A percentile compares a stretch with the other conserved stretches of the same genome.
phyloP scores from a whole-genome alignment of 1,139 yeast species.

The Sugiyamaella castrensis region DNA sequence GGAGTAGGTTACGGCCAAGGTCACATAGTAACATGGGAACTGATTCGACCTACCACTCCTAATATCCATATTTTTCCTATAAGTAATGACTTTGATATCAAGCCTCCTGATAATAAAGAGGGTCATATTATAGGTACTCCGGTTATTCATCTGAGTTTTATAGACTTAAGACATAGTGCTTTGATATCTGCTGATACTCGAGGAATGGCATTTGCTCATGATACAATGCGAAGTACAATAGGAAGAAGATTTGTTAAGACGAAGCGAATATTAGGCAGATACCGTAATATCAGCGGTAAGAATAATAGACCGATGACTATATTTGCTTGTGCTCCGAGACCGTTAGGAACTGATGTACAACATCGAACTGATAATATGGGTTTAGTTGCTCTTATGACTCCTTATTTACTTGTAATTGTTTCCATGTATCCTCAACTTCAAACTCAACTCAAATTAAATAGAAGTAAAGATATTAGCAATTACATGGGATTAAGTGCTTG shows the following conservation, averaged over 20 bases:
- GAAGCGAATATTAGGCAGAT: constrained; percentile 52
- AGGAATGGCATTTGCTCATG: constrained; percentile 61
- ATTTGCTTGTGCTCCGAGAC: constrained; percentile 47
- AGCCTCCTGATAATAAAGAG: constrained; percentile 34
- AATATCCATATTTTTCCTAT: constrained; percentile 40
- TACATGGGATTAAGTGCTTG: constrained; percentile 46
- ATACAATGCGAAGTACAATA: constrained; percentile 53
- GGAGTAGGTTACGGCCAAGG: constrained; percentile 50
- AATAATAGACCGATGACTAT: constrained; percentile 35
- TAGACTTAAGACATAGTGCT: constrained; percentile 56
- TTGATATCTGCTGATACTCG: constrained; percentile 56
- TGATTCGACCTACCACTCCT: constrained; percentile 35
- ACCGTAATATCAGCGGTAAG: constrained; percentile 26
- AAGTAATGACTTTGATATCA: constrained; percentile 22
- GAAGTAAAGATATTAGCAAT: constrained; percentile 42
- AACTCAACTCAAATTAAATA: constrained; percentile 54
- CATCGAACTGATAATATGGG: constrained; percentile 52
- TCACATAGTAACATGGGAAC: constrained; percentile 47
- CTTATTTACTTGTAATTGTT: constrained; percentile 49
- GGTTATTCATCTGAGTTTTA: constrained; percentile 51
- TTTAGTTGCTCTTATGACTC: constrained; percentile 59
- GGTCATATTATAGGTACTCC: constrained; percentile 54
- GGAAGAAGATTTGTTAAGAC: constrained; percentile 49
- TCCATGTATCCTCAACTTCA: constrained; percentile 54
- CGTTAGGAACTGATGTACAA: constrained; percentile 52